Conservation (phyloP, 2,329 filamentous ascomycete species). For the Xylaria sp. region DNA sequence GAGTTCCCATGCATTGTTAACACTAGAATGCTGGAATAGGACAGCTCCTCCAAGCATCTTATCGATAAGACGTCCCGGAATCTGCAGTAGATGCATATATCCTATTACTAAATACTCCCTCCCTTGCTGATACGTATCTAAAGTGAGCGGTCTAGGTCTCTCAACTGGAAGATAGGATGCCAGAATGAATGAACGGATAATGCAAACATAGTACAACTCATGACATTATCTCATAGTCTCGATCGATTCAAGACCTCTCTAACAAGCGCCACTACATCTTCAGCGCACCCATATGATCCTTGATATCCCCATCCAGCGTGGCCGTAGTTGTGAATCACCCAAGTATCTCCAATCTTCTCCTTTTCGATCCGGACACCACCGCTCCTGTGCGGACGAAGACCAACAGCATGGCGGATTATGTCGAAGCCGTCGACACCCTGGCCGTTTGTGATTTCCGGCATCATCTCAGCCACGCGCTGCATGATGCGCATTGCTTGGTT, state of each 20-base stretch:
- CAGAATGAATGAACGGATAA: background rate
- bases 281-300: constrained; percentile 71
- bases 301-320: constrained; percentile 81
- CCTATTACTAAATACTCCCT: background rate
- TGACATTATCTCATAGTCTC: constrained; percentile 30
- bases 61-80: constrained; percentile 25
- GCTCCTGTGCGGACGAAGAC: constrained; percentile 75
- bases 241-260: constrained; percentile 57
- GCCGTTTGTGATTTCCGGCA: constrained; percentile 67
- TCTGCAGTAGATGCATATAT: background rate
- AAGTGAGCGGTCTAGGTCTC: too few species aligned
- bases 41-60: too few species aligned
- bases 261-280: constrained; percentile 69
- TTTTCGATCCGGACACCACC: constrained; percentile 78
- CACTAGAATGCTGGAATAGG: too few species aligned
- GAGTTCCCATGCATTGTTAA: too few species aligned
- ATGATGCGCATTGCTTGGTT: constrained; percentile 84
- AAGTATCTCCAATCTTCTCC: constrained; percentile 66
- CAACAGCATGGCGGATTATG: constrained; percentile 81
- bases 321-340: constrained; percentile 82
- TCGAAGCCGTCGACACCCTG: constrained; percentile 75
- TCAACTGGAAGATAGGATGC: too few species aligned
- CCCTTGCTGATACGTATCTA: too few species aligned
- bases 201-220: background rate
- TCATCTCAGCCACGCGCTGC: constrained; percentile 71